phyloP scores from a whole-genome alignment of 306 rosid genomes.

The Dalbergia cultrata region DNA sequence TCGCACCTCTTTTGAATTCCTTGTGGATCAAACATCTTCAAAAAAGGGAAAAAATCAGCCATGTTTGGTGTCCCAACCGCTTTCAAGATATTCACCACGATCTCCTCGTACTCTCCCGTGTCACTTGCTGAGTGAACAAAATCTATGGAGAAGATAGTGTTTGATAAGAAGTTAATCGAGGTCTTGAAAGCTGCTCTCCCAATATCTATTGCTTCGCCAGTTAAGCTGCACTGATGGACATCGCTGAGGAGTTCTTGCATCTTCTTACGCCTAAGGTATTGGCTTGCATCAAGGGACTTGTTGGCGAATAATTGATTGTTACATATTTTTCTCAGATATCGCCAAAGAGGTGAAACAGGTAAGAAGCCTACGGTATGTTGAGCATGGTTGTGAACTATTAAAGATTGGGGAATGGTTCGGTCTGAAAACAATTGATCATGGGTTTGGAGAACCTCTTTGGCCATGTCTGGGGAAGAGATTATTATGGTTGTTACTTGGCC shows the following conservation, averaged over 20 bases:
- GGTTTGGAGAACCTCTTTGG: conserved; percentile 23
- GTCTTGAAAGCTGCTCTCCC: conserved; percentile 21
- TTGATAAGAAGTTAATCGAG: background rate
- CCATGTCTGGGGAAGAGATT: conserved; percentile 5
- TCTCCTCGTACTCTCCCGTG: background rate
- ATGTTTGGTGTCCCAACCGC: background rate
- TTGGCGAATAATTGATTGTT: background rate
- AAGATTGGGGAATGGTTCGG: background rate
- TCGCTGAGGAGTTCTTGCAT: background rate
- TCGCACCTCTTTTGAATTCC: background rate
- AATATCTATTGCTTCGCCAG: background rate
- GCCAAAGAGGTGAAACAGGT: background rate
- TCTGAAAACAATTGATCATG: conserved; percentile 1
- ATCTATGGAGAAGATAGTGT: conserved; percentile 2
- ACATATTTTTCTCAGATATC: background rate
- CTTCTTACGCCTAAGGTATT: background rate
- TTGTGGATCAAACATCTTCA: conserved; percentile 4
- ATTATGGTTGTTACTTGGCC: conserved; percentile 23
- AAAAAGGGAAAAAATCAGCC: conserved; percentile 1
- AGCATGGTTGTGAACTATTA: background rate
- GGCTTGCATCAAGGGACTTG: conserved; percentile 1
- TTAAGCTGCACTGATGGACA: background rate
- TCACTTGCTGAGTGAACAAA: background rate
- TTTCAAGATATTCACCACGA: background rate
- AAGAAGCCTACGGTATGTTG: background rate